Evolutionary conservation across 768 basidiomycete species (phyloP), one percentile per base, ranked within the genome.

Genomic region (Amanita pallidorosea): DNA sequence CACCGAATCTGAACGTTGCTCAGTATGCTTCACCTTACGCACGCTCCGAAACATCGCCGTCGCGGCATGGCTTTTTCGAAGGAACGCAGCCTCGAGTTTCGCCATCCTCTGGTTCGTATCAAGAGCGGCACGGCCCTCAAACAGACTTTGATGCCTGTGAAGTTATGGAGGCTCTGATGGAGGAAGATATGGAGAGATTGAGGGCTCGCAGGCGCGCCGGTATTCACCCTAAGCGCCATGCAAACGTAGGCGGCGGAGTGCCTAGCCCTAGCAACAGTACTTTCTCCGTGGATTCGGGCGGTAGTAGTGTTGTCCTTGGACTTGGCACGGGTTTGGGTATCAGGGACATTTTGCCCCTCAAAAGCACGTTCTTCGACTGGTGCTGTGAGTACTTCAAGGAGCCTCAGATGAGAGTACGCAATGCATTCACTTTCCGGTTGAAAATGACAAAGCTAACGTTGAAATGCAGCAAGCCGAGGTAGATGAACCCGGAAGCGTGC

Each of bases 301-400:
- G 67, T 40, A 81, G 74, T 55, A 83, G 79, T 53, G 76, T 88
- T 18, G 82, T 85, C 15, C 70, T 88, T 20, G 88, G 88, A 4
- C 65, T 89, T 25, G 88, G 88, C 3, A 89, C 88, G 8, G 87
- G 88, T 20, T 71, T 78, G 8, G 86, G 86, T 7, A 84, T 93
- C 51, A 77, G 86, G 52, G 88, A 95, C 63, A 79, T 86, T 2
- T 65, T 98, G 55, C 96, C 96, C 0, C 66, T 99, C 59, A 91
- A 89, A 67, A 94, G 91, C 61, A 74, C 79, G 7, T 95, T 89
- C 68, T 99, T 85, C 61, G 95, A 97, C 61, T 97, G 92, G 89
- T 92, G 92, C 53, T 79, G 81, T 60, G 94, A 98, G 62, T 98
- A 98, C 63, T 99, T 97, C 71, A 92, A 87, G 55, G 94, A 97